Percentiles rank a stretch among this genome's conserved stretches.
Evolutionary conservation across 1,284 basidiomycete species (phyloP).

Genomic region (Ceratobasidium sp.): DNA sequence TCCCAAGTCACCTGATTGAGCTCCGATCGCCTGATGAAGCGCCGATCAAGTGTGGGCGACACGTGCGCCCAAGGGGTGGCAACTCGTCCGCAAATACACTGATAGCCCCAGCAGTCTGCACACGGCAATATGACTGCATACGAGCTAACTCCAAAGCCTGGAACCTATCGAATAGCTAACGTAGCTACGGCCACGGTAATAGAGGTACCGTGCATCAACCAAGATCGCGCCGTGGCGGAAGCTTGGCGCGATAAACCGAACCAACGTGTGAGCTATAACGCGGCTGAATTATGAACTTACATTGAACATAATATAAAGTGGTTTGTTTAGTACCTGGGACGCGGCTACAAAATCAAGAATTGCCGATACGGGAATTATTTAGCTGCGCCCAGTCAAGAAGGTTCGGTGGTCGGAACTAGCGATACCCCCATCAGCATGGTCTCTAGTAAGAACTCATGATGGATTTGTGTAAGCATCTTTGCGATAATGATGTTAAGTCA

Average conservation of each 20-base stretch:
- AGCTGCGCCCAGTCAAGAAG: neutral
- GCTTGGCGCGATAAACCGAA: neutral
- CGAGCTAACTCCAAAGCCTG: neutral
- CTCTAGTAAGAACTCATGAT: neutral
- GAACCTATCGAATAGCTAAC: conserved; percentile 1
- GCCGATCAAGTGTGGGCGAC: too few relatives aligned
- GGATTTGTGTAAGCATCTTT: neutral
- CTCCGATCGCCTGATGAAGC: neutral
- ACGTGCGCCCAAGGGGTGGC: neutral
- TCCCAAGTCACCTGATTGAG: conserved; percentile 8
- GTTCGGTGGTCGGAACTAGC: neutral
- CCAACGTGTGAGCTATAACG: neutral
- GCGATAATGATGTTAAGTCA: too few relatives aligned
- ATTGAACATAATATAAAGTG: neutral
- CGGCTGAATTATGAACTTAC: neutral
- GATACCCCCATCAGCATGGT: neutral
- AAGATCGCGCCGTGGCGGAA: neutral
- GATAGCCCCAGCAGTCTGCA: neutral
- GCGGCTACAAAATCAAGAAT: conserved; percentile 19
- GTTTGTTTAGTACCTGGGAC: conserved; percentile 3
- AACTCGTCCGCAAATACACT: neutral
- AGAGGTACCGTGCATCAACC: neutral
- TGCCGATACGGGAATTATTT: conserved; percentile 1
- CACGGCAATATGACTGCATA: neutral
- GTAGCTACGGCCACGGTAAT: neutral